Percentiles rank a stretch among this genome's conserved stretches.
Conservation (phyloP, 306 rosid genomes). For the Prunus mongolica region DNA sequence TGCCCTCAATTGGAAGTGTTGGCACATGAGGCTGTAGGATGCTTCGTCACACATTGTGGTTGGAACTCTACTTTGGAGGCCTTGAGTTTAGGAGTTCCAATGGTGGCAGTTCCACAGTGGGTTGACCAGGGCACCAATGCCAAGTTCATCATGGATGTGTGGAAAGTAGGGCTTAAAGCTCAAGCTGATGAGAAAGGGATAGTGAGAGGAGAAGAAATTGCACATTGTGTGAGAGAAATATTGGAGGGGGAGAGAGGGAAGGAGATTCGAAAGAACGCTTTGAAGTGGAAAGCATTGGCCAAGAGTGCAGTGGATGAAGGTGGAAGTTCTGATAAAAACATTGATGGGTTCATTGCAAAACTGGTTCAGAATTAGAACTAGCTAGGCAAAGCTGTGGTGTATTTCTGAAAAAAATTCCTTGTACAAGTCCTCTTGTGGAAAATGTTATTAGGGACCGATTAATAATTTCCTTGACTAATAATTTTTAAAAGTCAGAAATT, state of each 20-base stretch:
- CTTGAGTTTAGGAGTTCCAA: too few relatives aligned
- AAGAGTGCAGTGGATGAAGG: slow-evolving; percentile 1
- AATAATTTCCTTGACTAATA: too few relatives aligned
- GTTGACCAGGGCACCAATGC: slow-evolving; percentile 19
- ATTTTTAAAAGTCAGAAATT: too few relatives aligned
- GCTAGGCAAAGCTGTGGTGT: too few relatives aligned
- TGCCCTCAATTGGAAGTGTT: slow-evolving; percentile 1
- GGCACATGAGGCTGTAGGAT: slow-evolving; percentile 1
- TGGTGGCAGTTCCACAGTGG: slow-evolving; percentile 25
- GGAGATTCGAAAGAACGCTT: background rate
- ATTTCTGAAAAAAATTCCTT: background rate
- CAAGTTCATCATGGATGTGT: slow-evolving; percentile 5
- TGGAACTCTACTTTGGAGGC: background rate
- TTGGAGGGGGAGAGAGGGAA: slow-evolving; percentile 13
- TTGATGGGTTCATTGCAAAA: slow-evolving; percentile 9
- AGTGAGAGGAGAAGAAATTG: slow-evolving; percentile 1
- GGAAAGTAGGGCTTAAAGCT: slow-evolving; percentile 18
- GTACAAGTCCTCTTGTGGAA: background rate
- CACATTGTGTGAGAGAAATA: background rate
- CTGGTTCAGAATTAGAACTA: background rate
- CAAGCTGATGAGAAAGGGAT: slow-evolving; percentile 2
- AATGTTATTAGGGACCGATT: too few relatives aligned
- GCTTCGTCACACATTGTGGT: background rate
- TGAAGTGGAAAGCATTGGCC: slow-evolving; percentile 13
- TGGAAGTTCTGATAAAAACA: background rate